Evolutionary conservation across 352 stramenopile genomes (phyloP).

Genomic region (Thalassiosira hispida): DNA sequence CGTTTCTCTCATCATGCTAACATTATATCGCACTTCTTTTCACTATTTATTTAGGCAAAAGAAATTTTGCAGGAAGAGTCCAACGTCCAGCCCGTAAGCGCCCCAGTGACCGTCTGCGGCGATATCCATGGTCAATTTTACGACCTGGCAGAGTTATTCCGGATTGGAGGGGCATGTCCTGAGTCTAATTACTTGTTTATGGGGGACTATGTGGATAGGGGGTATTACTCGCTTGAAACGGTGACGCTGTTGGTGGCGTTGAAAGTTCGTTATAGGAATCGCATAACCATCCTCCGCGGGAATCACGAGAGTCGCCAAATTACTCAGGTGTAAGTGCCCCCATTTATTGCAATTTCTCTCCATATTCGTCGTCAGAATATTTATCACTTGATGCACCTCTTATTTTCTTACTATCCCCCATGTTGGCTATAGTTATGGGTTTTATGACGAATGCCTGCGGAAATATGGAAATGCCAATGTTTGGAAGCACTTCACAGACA

Average conservation of each 20-base stretch:
- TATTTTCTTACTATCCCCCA: no score
- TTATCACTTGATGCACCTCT: no score
- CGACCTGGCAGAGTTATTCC: slow-evolving; percentile 97
- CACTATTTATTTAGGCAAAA: slow-evolving; percentile 60
- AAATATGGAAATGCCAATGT: slow-evolving; percentile 99
- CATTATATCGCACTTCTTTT: background rate
- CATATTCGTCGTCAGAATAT: background rate
- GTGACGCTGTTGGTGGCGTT: slow-evolving; percentile 82
- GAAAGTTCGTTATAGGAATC: slow-evolving; percentile 79
- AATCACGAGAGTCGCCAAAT: slow-evolving; percentile 97
- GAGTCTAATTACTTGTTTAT: slow-evolving; percentile 99
- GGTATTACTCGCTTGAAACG: slow-evolving; percentile 94
- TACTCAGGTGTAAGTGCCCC: slow-evolving; percentile 82
- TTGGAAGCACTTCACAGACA: slow-evolving; percentile 97
- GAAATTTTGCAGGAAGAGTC: slow-evolving; percentile 82
- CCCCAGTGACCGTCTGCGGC: slow-evolving; percentile 96
- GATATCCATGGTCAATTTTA: slow-evolving; percentile 98
- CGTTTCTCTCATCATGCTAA: background rate
- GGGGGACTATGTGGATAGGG: slow-evolving; percentile 98
- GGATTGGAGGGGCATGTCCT: slow-evolving; percentile 93
- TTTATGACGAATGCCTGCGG: slow-evolving; percentile 98
- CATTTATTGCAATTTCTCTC: background rate
- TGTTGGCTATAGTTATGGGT: slow-evolving; percentile 95
- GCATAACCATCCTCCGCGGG: slow-evolving; percentile 81
- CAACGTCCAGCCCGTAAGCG: slow-evolving; percentile 79